Percentiles rank a stretch among this genome's conserved stretches.
phyloP scores from a whole-genome alignment of 345 rosid species.

The Ceriops tagal region DNA sequence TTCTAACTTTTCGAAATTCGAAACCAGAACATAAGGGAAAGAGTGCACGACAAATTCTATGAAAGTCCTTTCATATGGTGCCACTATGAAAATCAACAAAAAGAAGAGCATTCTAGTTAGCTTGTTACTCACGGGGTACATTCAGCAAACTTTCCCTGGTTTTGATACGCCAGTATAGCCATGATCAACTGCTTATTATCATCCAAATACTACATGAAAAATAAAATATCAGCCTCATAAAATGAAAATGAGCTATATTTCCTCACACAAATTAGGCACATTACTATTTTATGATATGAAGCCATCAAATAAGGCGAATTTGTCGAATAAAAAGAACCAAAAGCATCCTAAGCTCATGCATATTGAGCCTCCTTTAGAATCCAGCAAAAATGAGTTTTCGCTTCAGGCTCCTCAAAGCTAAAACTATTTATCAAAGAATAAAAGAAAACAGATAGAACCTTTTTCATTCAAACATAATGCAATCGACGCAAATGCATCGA shows the following conservation, averaged over 20 bases:
- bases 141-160: slow-evolving; percentile 20
- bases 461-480: not conserved
- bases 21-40: no score
- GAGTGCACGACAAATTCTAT: no score
- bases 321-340: not conserved
- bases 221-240: not conserved
- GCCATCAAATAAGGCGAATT: not conserved
- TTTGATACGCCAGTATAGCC: slow-evolving; percentile 23
- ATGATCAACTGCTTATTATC: slow-evolving; percentile 22
- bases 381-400: not conserved
- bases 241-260: not conserved
- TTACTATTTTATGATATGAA: not conserved
- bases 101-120: not conserved
- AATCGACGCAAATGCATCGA: not conserved
- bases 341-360: no score
- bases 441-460: not conserved
- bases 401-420: not conserved
- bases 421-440: not conserved
- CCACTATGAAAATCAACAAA: slow-evolving; percentile 5
- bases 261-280: not conserved
- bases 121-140: slow-evolving; percentile 17
- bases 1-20: no score
- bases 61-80: not conserved
- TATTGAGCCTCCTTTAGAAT: no score
- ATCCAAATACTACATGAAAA: slow-evolving; percentile 19